phyloP scores from a whole-genome alignment of 2,329 filamentous ascomycete species.

The Trichoderma gracile region DNA sequence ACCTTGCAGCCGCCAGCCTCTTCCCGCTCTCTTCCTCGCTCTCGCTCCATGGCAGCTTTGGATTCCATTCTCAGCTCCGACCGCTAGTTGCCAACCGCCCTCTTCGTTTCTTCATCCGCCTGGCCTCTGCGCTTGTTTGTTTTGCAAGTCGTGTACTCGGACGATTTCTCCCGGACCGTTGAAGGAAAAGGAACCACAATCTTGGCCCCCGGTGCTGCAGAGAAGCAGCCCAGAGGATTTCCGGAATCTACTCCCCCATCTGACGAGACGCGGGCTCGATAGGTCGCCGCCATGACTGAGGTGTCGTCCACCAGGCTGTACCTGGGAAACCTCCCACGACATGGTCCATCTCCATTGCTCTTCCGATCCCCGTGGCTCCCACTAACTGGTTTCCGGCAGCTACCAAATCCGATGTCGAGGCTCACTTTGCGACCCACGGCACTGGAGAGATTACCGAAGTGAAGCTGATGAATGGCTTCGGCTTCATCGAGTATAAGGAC shows the following conservation, averaged over 20 bases:
- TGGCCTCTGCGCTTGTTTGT: neutral
- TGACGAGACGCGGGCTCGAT: neutral
- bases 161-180: slow-evolving; percentile 11
- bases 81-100: neutral
- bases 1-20: slow-evolving; percentile 29
- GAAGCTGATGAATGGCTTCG: slow-evolving; percentile 99
- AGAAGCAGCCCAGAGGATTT: neutral
- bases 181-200: neutral
- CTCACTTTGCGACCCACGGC: slow-evolving; percentile 92
- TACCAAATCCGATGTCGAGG: slow-evolving; percentile 95
- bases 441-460: slow-evolving; percentile 98
- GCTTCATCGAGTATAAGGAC: slow-evolving; percentile 99
- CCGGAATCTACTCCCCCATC: slow-evolving; percentile 2
- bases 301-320: slow-evolving; percentile 95
- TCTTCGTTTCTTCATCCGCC: neutral
- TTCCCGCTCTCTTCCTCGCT: slow-evolving; percentile 21
- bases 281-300: slow-evolving; percentile 66
- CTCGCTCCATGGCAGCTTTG: slow-evolving; percentile 15
- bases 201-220: slow-evolving; percentile 2
- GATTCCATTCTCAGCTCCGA: neutral
- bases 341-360: slow-evolving; percentile 61
- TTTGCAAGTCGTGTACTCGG: neutral
- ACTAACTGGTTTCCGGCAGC: slow-evolving; percentile 62
- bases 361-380: slow-evolving; percentile 36
- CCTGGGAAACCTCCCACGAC: slow-evolving; percentile 94